Evolutionary conservation across 2,329 filamentous ascomycete genomes (phyloP), one percentile per base, ranked within the genome.

Genomic region (Cordyceps tenuipes): DNA sequence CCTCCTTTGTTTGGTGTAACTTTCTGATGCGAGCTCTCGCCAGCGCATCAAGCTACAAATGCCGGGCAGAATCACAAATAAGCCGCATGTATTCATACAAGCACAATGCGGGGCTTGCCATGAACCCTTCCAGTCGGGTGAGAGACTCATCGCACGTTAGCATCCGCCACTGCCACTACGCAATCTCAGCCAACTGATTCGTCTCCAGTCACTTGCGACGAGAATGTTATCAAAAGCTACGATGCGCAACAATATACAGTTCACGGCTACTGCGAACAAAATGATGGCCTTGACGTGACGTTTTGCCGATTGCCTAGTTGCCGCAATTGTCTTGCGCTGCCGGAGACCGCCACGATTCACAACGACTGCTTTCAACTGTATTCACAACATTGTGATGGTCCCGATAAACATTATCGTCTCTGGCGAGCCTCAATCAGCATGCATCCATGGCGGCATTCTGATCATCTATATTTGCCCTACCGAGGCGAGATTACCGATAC

Each of bases 61-160:
- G 51, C 21, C 36, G 1, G 21, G 39, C 36, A 44, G 36, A 43
- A 54, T 13, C 29, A 44, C 36, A 7, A 29, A 29, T 29, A 6
- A 3, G 6, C 26, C 26, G 26, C 54, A 57, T 21, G 36, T 57
- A 2, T 26, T 7, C 44, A 49, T 57, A 39, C 54, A 57, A 29
- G 29, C 44, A 3, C 54, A 57, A 19, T 57, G 54, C 15, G 54
- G 54, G 29, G 54, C 54, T 49, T 57, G 54, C 31, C 54, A 57
- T 9, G 44, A 57, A 44, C 44, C 43, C 26, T 57, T 57, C 9
- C 29, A 57, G 43, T 31, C 9, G 6, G 44, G 46, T 29, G 54
- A 57, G 29, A 49, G 17, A 41, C 26, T 57, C 44, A 44, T 57
- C 12, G 54, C 54, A 19, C 46, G 54, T 41, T 41, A 17, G 54